These are phyloP conservation scores for Thelonectria olida DNA, from an alignment of 2,329 filamentous ascomycete species.

Conservation along the genomic window DNA sequence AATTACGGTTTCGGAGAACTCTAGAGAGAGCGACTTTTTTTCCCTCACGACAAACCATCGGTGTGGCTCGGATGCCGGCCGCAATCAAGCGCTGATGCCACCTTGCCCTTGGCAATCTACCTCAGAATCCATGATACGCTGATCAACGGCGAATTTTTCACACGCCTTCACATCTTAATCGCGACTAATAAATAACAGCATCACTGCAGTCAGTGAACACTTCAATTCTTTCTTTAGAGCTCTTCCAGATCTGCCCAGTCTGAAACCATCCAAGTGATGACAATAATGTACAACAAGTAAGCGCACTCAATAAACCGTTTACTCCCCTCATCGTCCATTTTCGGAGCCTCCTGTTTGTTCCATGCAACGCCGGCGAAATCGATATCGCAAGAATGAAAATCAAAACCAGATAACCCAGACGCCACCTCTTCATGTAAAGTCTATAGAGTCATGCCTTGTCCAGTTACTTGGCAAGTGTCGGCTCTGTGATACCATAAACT, in stretches of 20 bases:
- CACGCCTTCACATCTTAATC: neutral
- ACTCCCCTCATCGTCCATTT: constrained; percentile 14
- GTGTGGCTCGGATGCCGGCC: constrained; percentile 12
- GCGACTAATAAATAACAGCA: neutral
- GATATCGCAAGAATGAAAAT: constrained; percentile 33
- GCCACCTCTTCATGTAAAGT: constrained; percentile 24
- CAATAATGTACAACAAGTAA: constrained; percentile 16
- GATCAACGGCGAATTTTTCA: neutral
- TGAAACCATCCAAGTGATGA: neutral
- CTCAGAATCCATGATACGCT: constrained; percentile 12
- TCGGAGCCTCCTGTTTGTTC: constrained; percentile 24
- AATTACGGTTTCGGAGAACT: constrained; percentile 21
- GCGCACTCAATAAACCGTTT: constrained; percentile 7
- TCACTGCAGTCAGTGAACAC: neutral
- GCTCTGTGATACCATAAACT: constrained; percentile 29
- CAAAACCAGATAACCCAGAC: constrained; percentile 18
- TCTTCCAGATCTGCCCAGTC: constrained; percentile 10
- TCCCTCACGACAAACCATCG: constrained; percentile 17
- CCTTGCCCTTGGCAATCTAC: constrained; percentile 24
- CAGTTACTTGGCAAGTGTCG: constrained; percentile 19
- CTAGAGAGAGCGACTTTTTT: constrained; percentile 20
- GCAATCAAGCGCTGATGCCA: constrained; percentile 26
- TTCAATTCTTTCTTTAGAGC: constrained; percentile 10
- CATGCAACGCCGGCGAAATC: constrained; percentile 43
- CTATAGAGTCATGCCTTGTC: constrained; percentile 17